Percentiles rank a stretch among this genome's conserved stretches.
phyloP scores from a whole-genome alignment of 148 eudicot genomes.

The Gaultheria prostrata region DNA sequence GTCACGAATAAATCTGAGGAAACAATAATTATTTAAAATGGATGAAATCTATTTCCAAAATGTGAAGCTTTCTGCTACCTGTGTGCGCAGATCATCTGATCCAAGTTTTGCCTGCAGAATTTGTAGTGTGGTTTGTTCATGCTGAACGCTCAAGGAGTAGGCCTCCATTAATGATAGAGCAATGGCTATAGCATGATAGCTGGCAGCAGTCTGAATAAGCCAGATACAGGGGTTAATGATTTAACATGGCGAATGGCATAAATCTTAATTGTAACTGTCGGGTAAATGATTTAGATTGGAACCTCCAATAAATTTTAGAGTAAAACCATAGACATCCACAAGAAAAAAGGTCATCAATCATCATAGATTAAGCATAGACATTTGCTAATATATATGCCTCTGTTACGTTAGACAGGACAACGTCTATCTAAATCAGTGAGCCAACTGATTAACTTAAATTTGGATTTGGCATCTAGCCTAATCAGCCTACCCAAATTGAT shows the following conservation, averaged over 20 bases:
- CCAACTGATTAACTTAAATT: background rate
- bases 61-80: slow-evolving; percentile 44
- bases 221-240: background rate
- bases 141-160: slow-evolving; percentile 97
- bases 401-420: background rate
- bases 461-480: background rate
- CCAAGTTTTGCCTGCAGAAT: slow-evolving; percentile 97
- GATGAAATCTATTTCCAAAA: background rate
- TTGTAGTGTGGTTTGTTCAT: slow-evolving; percentile 96
- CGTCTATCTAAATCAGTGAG: background rate
- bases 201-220: slow-evolving; percentile 83
- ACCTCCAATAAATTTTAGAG: too few relatives aligned
- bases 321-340: background rate
- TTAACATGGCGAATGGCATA: slow-evolving; percentile 4
- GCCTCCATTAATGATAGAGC: slow-evolving; percentile 99
- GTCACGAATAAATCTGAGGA: slow-evolving; percentile 8
- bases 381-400: background rate
- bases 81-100: slow-evolving; percentile 97
- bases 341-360: background rate
- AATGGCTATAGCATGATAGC: slow-evolving; percentile 99
- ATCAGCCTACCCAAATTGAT: background rate
- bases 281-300: too few relatives aligned
- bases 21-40: slow-evolving; percentile 5
- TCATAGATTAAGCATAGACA: background rate
- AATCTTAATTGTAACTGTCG: background rate